Conservation (phyloP, 371 early-diverging fungal genomes). For the Mucor sp. region DNA sequence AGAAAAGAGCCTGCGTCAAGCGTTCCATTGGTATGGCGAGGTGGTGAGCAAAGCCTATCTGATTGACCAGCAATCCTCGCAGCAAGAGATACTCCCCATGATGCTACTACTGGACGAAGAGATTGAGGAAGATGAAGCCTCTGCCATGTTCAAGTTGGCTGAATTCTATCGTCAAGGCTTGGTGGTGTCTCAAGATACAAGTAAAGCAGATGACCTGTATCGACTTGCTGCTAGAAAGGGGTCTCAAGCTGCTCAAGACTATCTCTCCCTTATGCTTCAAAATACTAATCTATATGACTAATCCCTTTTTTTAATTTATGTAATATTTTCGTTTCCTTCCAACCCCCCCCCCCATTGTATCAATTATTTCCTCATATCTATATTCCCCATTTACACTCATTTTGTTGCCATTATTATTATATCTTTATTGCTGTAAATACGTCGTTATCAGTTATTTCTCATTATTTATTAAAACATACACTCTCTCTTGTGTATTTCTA, state of each 20-base stretch:
- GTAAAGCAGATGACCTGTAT: constrained; percentile 30
- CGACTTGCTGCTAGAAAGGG: constrained; percentile 31
- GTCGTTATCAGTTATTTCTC: no score
- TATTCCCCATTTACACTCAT: neutral
- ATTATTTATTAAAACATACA: no score
- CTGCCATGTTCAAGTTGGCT: constrained; percentile 36
- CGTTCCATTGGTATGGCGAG: constrained; percentile 83
- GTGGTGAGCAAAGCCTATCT: constrained; percentile 34
- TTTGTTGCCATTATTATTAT: neutral
- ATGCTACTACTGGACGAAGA: constrained; percentile 51
- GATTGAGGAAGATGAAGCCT: constrained; percentile 29
- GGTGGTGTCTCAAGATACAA: constrained; percentile 11
- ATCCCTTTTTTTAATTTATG: neutral
- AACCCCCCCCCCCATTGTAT: neutral
- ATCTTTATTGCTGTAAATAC: neutral
- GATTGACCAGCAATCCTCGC: neutral
- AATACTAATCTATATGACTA: constrained; percentile 9
- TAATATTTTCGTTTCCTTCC: neutral
- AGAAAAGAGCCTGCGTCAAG: constrained; percentile 62
- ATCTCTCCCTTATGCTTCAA: constrained; percentile 15
- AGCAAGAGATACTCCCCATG: neutral
- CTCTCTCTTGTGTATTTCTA: no score
- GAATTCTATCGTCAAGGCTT: constrained; percentile 42
- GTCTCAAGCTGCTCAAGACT: constrained; percentile 22
- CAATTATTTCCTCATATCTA: neutral